A percentile compares a stretch with the other conserved stretches of the same genome.
phyloP scores from a whole-genome alignment of 352 stramenopile species.

The Elongisporangium prolatum region DNA sequence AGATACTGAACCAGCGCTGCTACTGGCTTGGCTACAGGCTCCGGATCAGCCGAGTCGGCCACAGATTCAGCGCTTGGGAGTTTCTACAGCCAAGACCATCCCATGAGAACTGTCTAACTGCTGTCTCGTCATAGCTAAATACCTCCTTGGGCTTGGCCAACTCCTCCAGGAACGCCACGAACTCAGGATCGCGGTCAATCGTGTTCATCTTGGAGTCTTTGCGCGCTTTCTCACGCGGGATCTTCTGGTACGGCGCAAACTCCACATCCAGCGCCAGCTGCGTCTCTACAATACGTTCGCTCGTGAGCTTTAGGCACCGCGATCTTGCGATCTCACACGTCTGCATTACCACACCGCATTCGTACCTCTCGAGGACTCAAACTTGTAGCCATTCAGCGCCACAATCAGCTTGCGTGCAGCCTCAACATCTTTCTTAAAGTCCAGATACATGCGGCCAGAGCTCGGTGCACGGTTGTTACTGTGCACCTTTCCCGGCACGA shows the following conservation, averaged over 20 bases:
- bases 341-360: neutral
- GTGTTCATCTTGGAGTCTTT: conserved; percentile 75
- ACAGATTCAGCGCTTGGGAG: conserved; percentile 58
- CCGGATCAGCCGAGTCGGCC: conserved; percentile 44
- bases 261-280: conserved; percentile 43
- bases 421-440: conserved; percentile 66
- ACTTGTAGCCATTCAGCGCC: conserved; percentile 40
- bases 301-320: neutral
- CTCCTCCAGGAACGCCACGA: conserved; percentile 66
- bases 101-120: neutral
- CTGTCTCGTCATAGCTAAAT: too few relatives aligned
- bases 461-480: conserved; percentile 47
- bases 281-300: conserved; percentile 3
- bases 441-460: conserved; percentile 60
- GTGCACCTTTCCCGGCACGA: conserved; percentile 46
- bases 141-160: conserved; percentile 65
- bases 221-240: conserved; percentile 73
- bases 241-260: conserved; percentile 76
- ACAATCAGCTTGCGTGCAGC: conserved; percentile 42
- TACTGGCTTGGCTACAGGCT: conserved; percentile 59
- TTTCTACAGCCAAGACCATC: conserved; percentile 34
- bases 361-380: conserved; percentile 30
- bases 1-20: conserved; percentile 78
- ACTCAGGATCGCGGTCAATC: conserved; percentile 72
- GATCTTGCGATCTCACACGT: neutral